phyloP scores from a whole-genome alignment of 495 filamentous ascomycete genomes.

The Trypethelium eluteriae region DNA sequence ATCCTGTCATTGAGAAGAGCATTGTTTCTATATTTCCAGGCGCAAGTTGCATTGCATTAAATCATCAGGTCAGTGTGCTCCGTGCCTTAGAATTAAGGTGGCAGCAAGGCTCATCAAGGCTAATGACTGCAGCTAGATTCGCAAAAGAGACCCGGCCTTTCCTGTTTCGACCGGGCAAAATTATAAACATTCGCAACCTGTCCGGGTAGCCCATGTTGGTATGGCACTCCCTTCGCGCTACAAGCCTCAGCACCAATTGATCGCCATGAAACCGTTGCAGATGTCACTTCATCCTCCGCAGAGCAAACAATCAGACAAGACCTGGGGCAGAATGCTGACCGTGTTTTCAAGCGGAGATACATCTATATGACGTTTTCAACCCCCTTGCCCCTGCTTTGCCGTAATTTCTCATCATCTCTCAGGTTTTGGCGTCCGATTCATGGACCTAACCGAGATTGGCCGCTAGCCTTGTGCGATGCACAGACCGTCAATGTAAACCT shows the following conservation, averaged over 20 bases:
- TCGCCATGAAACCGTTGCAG: background rate
- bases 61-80: background rate
- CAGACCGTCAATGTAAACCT: background rate
- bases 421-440: background rate
- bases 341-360: background rate
- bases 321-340: background rate
- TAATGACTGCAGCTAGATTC: background rate
- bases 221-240: background rate
- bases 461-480: background rate
- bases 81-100: background rate
- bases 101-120: background rate
- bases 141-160: background rate
- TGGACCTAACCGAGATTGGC: background rate
- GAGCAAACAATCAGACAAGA: background rate
- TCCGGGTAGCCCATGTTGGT: background rate
- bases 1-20: background rate
- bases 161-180: background rate
- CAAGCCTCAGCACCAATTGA: background rate
- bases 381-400: background rate
- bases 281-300: background rate
- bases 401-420: background rate
- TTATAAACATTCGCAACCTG: background rate
- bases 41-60: background rate
- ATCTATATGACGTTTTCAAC: background rate
- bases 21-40: background rate